Evolutionary conservation across 495 filamentous ascomycete species (phyloP).

Genomic region (Pseudomonodictys pantanalensis): DNA sequence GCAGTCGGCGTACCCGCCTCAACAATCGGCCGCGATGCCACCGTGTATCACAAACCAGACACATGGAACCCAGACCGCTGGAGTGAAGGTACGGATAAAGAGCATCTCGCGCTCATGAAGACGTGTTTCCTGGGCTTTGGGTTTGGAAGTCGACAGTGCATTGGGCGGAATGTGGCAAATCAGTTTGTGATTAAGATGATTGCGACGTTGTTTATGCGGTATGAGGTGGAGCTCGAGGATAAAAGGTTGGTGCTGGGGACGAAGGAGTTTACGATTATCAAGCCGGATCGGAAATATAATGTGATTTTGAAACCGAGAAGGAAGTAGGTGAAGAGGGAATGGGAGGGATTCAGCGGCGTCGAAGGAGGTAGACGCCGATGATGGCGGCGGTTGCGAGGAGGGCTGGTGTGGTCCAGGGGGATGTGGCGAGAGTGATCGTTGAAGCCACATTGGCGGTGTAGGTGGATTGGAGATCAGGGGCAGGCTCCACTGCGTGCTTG

Average conservation of each 20-base stretch:
- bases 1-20: slow-evolving; percentile 26
- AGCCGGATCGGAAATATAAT: slow-evolving; percentile 25
- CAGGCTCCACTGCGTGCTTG: no score
- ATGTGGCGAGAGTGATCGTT: no score
- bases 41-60: slow-evolving; percentile 21
- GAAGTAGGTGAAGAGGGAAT: no score
- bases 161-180: slow-evolving; percentile 26
- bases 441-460: no score
- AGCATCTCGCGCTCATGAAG: slow-evolving; percentile 29
- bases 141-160: slow-evolving; percentile 27
- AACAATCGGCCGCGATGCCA: slow-evolving; percentile 21
- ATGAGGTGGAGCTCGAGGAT: slow-evolving; percentile 27
- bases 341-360: no score
- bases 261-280: slow-evolving; percentile 32
- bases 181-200: slow-evolving; percentile 32
- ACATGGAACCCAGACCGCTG: slow-evolving; percentile 19
- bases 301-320: slow-evolving; percentile 12
- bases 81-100: background rate
- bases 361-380: no score
- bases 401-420: no score
- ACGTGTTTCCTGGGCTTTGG: slow-evolving; percentile 31
- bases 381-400: no score
- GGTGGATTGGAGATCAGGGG: no score
- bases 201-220: slow-evolving; percentile 21
- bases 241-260: slow-evolving; percentile 15